Evolutionary conservation across 2,329 filamentous ascomycete species (phyloP).

Genomic region (Penicillium oxalicum): DNA sequence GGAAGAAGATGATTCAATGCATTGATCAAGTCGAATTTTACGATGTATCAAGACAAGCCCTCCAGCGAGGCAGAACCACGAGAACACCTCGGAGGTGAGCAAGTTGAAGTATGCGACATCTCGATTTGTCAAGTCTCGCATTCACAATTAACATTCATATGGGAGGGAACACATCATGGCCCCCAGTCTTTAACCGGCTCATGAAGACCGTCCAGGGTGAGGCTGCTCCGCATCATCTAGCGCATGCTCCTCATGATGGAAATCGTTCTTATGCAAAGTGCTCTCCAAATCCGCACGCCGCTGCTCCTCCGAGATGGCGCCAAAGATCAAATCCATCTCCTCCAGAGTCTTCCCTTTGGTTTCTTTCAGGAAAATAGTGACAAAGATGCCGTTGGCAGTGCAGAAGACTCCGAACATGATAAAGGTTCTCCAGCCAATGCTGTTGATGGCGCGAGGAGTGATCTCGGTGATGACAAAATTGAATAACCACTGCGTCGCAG

Average conservation of each 20-base stretch:
- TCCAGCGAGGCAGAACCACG: too few species aligned
- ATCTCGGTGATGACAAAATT: constrained; percentile 40
- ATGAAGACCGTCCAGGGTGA: too few species aligned
- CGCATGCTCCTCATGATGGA: constrained; percentile 18
- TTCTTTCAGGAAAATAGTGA: constrained; percentile 36
- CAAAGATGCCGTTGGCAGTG: constrained; percentile 31
- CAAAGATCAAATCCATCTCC: constrained; percentile 35
- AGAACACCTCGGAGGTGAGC: too few species aligned
- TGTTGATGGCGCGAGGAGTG: constrained; percentile 36
- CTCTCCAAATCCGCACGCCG: constrained; percentile 22
- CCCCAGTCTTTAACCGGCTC: too few species aligned
- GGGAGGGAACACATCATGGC: too few species aligned
- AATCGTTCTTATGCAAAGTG: constrained; percentile 21
- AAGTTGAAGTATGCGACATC: too few species aligned
- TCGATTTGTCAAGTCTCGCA: too few species aligned
- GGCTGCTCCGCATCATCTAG: constrained; percentile 6
- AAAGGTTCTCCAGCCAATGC: constrained; percentile 37
- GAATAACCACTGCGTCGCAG: constrained; percentile 38
- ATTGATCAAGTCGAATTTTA: too few species aligned
- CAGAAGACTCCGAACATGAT: constrained; percentile 41
- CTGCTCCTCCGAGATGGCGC: constrained; percentile 22
- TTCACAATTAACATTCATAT: too few species aligned
- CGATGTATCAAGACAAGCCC: too few species aligned
- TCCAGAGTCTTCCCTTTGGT: constrained; percentile 35
- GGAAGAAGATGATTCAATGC: too few species aligned